Conservation (phyloP, 169 alveolate species). For the Hepatocystis sp. region DNA sequence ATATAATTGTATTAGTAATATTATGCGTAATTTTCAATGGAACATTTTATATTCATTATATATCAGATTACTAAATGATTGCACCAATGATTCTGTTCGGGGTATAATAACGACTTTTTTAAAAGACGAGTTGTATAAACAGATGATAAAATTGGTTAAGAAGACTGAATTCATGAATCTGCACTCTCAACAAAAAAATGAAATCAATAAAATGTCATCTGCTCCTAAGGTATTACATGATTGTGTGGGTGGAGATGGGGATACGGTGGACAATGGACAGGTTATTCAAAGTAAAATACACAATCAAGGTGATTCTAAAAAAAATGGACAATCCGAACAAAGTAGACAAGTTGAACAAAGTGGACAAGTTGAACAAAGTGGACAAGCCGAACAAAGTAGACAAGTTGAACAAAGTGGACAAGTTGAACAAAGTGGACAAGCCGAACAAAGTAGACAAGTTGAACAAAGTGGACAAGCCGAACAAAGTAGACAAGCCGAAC, state of each 20-base stretch:
- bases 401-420: background rate
- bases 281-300: too few relatives aligned
- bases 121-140: constrained; percentile 57
- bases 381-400: background rate
- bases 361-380: background rate
- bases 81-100: constrained; percentile 6
- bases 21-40: constrained; percentile 72
- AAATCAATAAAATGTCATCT: too few relatives aligned
- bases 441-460: background rate
- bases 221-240: too few relatives aligned
- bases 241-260: too few relatives aligned
- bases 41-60: constrained; percentile 40
- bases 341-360: too few relatives aligned
- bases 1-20: constrained; percentile 51
- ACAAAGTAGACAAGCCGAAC: background rate
- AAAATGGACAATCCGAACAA: background rate
- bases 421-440: too few relatives aligned
- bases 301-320: background rate
- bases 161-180: constrained; percentile 2
- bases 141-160: constrained; percentile 12
- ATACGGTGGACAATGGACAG: too few relatives aligned
- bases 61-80: constrained; percentile 30
- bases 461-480: background rate
- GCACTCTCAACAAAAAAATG: too few relatives aligned
- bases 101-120: constrained; percentile 35